Conservation (phyloP, 164 flowering plant genomes). For the Stephania cephalantha region DNA sequence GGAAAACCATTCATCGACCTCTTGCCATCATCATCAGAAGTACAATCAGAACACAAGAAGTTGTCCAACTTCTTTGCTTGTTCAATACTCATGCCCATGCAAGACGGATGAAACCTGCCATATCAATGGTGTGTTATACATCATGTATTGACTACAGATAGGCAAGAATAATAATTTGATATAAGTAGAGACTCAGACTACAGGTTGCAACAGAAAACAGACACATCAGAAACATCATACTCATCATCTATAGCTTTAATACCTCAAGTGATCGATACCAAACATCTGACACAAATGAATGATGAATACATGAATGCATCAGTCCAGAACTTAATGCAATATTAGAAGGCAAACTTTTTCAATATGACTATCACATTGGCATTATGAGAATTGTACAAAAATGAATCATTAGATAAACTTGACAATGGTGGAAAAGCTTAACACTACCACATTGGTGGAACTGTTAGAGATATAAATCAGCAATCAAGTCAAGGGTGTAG, state of each 20-base stretch:
- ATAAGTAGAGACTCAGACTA: background rate
- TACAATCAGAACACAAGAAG: slow-evolving; percentile 61
- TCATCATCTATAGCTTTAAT: background rate
- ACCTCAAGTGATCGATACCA: background rate
- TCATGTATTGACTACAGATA: background rate
- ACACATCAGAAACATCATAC: background rate
- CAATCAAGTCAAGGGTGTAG: too few species aligned
- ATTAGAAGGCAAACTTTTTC: background rate
- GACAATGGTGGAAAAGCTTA: background rate
- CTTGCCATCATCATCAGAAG: slow-evolving; percentile 45
- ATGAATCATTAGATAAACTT: background rate
- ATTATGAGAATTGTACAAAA: background rate
- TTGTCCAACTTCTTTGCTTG: slow-evolving; percentile 53
- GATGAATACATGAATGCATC: background rate
- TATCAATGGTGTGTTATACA: background rate
- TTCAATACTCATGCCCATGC: slow-evolving; percentile 63
- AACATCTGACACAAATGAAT: background rate
- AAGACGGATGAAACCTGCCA: slow-evolving; percentile 71
- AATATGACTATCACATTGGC: background rate
- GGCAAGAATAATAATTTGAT: background rate
- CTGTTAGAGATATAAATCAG: background rate
- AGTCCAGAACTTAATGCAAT: background rate
- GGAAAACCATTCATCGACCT: slow-evolving; percentile 36
- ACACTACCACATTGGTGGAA: background rate
- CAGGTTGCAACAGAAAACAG: background rate